Base-by-base conservation (phyloP, 257 asterid genomes). In the Gentiana dahurica region DNA sequence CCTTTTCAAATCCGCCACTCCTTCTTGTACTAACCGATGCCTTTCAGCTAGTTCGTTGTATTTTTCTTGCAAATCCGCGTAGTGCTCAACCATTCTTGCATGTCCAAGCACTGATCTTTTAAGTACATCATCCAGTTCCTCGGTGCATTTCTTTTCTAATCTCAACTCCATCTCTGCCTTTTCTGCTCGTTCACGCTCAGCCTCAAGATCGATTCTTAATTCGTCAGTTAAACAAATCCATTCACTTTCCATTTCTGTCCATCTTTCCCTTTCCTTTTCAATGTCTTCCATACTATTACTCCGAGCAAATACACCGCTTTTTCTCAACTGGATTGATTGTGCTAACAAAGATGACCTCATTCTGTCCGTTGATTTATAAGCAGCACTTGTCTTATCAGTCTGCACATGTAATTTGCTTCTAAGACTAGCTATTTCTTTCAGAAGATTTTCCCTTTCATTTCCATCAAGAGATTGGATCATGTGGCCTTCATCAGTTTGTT, bases 241-340 rank as follows among this genome's bases (percentile, higher is more conserved):
- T 6, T 84, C 95, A 5, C 97, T 90, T 71, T 87, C 97, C 94
- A 84, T 86, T 67, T 90, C 97, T 72, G 79, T 82, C 95, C 94
- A 89, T 58, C 74, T 84, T 38, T 89, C 65, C 55, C 94, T 71
- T 71, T 87, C 95, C 67, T 79, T 80, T 75, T 90, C 96, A 4
- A 86, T 66, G 50, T 90, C 97, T 66, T 82, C 96, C 53, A 57
- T 77, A 10, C 61, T 73, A n/a, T 62, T 61, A 15, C 70, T 74
- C 68, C 53, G 73, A 55, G 81, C 47, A 59, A 32, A 55, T 51
- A 73, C 65, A 11, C 64, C 69, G 32, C 97, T 86, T 70, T 75
- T 84, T 54, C 97, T 80, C 62, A 84, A 62, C 51, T 90, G 95
- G 68, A 80, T 66, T 49, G 97, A 86, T 63, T 81, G 93, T 45